Conservation (phyloP, 2,329 filamentous ascomycete genomes). For the Fusarium azukiicola region DNA sequence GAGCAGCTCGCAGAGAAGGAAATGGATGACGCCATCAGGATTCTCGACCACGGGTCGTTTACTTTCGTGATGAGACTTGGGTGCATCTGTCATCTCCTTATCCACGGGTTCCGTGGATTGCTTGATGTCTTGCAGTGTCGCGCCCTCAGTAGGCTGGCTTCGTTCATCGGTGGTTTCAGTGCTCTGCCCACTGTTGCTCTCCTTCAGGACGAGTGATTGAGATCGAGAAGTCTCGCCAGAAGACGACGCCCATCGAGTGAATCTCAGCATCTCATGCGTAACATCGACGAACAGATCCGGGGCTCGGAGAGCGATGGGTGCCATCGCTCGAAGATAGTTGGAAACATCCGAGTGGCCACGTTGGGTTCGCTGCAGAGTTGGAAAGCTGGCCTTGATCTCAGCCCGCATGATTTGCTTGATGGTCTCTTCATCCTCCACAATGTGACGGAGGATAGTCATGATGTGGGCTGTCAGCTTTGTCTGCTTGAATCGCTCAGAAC, state of each 20-base stretch:
- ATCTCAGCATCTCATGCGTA: conserved; percentile 90
- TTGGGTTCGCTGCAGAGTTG: conserved; percentile 71
- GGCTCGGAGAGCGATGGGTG: conserved; percentile 89
- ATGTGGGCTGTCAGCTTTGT: conserved; percentile 80
- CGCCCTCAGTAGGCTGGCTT: conserved; percentile 37
- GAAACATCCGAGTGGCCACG: conserved; percentile 83
- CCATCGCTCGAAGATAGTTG: conserved; percentile 87
- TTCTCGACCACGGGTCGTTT: conserved; percentile 94
- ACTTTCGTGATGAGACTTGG: conserved; percentile 82
- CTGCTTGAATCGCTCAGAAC: conserved; percentile 85
- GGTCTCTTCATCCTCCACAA: conserved; percentile 96
- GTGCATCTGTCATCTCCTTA: conserved; percentile 81
- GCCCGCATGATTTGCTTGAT: conserved; percentile 95
- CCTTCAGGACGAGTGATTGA: conserved; percentile 68
- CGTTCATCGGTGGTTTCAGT: conserved; percentile 37
- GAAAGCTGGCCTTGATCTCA: conserved; percentile 91
- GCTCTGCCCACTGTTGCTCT: conserved; percentile 52
- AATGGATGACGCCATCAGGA: conserved; percentile 97
- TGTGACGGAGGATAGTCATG: conserved; percentile 93
- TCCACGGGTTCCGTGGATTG: conserved; percentile 79
- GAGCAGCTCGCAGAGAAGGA: conserved; percentile 94
- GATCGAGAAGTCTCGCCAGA: conserved; percentile 58
- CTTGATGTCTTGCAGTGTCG: conserved; percentile 71
- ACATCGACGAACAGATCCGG: conserved; percentile 94
- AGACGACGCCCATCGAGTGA: conserved; percentile 78